These are phyloP conservation scores for Puccinia hordei DNA, from an alignment of 1,284 basidiomycete genomes.

Conservation along the genomic window DNA sequence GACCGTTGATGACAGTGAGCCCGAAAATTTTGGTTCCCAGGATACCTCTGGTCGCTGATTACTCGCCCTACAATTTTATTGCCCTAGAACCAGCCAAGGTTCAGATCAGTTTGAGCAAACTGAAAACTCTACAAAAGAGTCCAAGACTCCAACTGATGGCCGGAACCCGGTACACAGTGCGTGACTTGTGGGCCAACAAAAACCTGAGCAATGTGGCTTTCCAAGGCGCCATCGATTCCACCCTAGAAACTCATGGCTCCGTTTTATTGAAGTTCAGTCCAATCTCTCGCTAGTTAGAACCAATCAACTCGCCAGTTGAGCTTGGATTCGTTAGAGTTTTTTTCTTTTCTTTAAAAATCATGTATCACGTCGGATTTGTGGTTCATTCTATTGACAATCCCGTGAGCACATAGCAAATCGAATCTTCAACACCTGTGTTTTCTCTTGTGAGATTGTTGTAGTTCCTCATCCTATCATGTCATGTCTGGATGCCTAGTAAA, in stretches of 20 bases:
- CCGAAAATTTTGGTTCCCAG: background rate
- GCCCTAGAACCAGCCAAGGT: conserved; percentile 14
- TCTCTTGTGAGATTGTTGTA: too few species aligned
- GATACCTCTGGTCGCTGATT: background rate
- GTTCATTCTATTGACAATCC: too few species aligned
- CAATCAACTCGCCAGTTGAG: too few species aligned
- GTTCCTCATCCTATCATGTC: too few species aligned
- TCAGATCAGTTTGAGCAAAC: conserved; percentile 19
- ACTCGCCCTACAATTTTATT: background rate
- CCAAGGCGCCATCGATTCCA: background rate
- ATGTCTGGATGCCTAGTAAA: too few species aligned
- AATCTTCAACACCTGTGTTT: too few species aligned
- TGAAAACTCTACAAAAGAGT: background rate
- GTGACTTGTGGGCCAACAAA: conserved; percentile 26
- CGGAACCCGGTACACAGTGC: conserved; percentile 12
- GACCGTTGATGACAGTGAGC: conserved; percentile 20
- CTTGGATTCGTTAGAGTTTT: too few species aligned
- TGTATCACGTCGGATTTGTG: too few species aligned
- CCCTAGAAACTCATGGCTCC: background rate
- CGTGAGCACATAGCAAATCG: too few species aligned
- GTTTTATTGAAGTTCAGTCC: conserved; percentile 13
- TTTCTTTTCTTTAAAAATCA: too few species aligned
- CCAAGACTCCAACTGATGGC: background rate
- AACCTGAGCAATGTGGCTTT: conserved; percentile 8
- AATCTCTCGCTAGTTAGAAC: background rate